phyloP scores from a whole-genome alignment of 2,329 filamentous ascomycete species.

The Neonectria punicea region DNA sequence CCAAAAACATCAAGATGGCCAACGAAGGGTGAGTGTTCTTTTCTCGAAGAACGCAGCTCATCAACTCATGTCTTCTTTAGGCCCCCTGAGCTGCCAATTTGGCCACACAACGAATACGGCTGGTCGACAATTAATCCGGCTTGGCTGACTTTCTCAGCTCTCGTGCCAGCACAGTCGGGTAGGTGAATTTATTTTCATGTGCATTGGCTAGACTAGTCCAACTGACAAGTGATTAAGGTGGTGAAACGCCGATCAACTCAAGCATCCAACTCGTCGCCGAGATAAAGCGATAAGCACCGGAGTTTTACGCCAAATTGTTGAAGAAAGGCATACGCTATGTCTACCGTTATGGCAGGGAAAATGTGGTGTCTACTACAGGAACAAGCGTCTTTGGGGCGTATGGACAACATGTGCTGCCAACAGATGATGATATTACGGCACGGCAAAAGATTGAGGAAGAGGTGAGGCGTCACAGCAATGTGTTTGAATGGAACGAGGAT shows the following conservation, averaged over 20 bases:
- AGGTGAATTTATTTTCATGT: not conserved
- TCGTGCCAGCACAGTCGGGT: slow-evolving; percentile 35
- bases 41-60: not conserved
- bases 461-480: slow-evolving; percentile 47
- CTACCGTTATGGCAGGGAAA: slow-evolving; percentile 43
- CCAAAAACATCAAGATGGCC: slow-evolving; percentile 50
- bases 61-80: not conserved
- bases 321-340: slow-evolving; percentile 47
- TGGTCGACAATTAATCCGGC: slow-evolving; percentile 51
- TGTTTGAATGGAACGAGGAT: slow-evolving; percentile 49
- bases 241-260: slow-evolving; percentile 49
- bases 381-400: slow-evolving; percentile 47
- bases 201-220: slow-evolving; percentile 16
- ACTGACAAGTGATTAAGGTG: slow-evolving; percentile 33
- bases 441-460: slow-evolving; percentile 46
- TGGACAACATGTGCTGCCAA: slow-evolving; percentile 41
- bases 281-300: slow-evolving; percentile 41
- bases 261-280: slow-evolving; percentile 43
- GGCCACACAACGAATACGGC: slow-evolving; percentile 52
- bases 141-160: slow-evolving; percentile 48
- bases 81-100: slow-evolving; percentile 51
- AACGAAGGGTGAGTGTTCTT: slow-evolving; percentile 45
- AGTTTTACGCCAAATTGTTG: slow-evolving; percentile 44
- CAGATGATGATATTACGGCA: slow-evolving; percentile 38
- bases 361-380: slow-evolving; percentile 46